These are phyloP conservation scores for Elsinoe arachidis DNA, from an alignment of 2,329 filamentous ascomycete species.

Conservation along the genomic window DNA sequence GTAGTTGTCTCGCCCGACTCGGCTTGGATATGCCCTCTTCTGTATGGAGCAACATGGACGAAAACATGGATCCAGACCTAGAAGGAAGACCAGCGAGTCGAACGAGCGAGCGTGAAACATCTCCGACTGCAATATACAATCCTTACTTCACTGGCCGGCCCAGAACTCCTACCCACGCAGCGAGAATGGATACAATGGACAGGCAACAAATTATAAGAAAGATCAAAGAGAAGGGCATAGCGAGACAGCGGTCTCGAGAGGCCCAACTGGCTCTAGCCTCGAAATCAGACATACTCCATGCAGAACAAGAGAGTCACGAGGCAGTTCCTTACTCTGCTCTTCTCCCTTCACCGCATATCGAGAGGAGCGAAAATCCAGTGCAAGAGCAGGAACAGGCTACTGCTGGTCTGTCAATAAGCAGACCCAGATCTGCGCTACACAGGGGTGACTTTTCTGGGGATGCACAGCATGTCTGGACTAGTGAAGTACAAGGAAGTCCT, in stretches of 20 bases:
- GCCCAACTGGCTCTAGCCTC: conserved; percentile 22
- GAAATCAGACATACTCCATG: background rate
- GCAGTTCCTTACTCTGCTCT: background rate
- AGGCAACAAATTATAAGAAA: conserved; percentile 74
- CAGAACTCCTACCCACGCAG: conserved; percentile 23
- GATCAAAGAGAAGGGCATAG: conserved; percentile 50
- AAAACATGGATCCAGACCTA: conserved; percentile 17
- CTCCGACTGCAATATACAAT: conserved; percentile 23
- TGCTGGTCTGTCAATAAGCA: conserved; percentile 54
- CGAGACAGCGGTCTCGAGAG: conserved; percentile 7
- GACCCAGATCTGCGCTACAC: conserved; percentile 66
- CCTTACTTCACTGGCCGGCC: conserved; percentile 29
- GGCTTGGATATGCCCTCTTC: background rate
- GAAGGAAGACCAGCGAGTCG: conserved; percentile 17
- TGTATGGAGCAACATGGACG: background rate
- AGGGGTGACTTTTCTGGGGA: conserved; percentile 53
- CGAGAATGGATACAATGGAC: conserved; percentile 36
- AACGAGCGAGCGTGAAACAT: conserved; percentile 15
- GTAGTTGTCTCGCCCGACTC: background rate
- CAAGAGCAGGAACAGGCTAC: conserved; percentile 20
- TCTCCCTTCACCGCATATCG: conserved; percentile 8
- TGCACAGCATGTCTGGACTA: conserved; percentile 17
- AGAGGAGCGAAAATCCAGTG: conserved; percentile 19
- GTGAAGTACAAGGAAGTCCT: background rate
- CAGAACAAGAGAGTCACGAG: background rate